Evolutionary conservation across 2,329 filamentous ascomycete genomes (phyloP), one percentile per base, ranked within the genome.

Genomic region (Mycosphaerella arachidis): DNA sequence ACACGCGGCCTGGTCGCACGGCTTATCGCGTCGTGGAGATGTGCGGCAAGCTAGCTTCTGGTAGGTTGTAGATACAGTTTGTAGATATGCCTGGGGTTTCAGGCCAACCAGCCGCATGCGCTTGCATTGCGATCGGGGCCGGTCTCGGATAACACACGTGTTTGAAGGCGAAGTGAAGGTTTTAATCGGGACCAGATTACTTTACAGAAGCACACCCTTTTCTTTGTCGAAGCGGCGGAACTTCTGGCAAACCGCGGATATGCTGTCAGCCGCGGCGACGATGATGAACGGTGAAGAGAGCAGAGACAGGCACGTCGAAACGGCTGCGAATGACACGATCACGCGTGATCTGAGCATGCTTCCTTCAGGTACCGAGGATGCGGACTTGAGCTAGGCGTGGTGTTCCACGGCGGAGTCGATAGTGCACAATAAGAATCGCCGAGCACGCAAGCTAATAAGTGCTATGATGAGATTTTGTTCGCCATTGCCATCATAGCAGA

Each of bases 61-160:
- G 24, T 55, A 46, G 53, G 53, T 48, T 33, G 35, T 37, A 55
- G 53, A 55, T 55, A 55, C 30, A 55, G 37, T 55, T 55, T 24
- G 18, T 33, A 29, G 48, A 31, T 27, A 29, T 50, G 48, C 24
- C 20, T 45, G 35, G 52, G 33, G 43, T 45, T 31, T 54, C 31
- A 43, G 50, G 31, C 29, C 29, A 6, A 12, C 48, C 9, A n/a
- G 29, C 50, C 13, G 8, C 40, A 43, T 43, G 50, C 16, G 18
- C 46, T 29, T 3, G 46, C 10, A 12, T 27, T 12, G 18, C 9
- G 1, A 29, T 9, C n/a, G 13, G 9, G 46, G 29, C 20, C 46
- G 46, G 46, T 50, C 46, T 50, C 46, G 46, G 20, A 29, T 16
- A 27, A 50, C 24, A 48, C 20, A 50, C 20, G 20, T 50, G 46